A percentile compares a stretch with the other conserved stretches of the same genome.
Conservation (phyloP, 345 rosid species). For the Combretum micranthum region DNA sequence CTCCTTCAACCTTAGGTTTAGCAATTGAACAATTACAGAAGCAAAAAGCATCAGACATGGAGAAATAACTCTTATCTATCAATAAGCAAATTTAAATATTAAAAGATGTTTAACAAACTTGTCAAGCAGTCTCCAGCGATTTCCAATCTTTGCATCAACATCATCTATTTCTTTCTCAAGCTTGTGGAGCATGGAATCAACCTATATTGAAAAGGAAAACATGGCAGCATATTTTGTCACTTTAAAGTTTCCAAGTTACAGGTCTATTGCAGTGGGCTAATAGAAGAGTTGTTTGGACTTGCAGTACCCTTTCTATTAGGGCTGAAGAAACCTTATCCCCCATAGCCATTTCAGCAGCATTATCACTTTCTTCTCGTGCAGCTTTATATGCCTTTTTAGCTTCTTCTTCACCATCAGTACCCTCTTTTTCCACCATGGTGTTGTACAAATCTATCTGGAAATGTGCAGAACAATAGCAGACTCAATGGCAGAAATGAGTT, state of each 20-base stretch:
- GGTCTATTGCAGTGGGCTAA: background rate
- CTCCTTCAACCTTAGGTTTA: background rate
- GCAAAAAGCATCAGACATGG: too few species aligned
- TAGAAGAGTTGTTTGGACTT: background rate
- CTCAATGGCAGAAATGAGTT: background rate
- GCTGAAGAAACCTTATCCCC: slow-evolving; percentile 80
- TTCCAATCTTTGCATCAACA: slow-evolving; percentile 93
- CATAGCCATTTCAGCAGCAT: slow-evolving; percentile 48
- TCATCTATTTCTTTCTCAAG: slow-evolving; percentile 96
- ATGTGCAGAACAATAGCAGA: background rate
- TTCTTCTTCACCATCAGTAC: slow-evolving; percentile 67
- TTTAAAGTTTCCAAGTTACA: background rate
- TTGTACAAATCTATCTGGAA: slow-evolving; percentile 77
- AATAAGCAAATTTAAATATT: background rate
- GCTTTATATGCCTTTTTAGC: slow-evolving; percentile 83
- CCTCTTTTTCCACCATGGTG: slow-evolving; percentile 87
- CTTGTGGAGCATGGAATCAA: slow-evolving; percentile 91
- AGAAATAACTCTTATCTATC: background rate
- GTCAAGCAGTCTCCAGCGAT: slow-evolving; percentile 85
- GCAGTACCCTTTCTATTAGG: slow-evolving; percentile 61
- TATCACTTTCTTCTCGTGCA: slow-evolving; percentile 73
- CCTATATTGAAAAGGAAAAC: slow-evolving; percentile 33
- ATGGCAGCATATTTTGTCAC: background rate
- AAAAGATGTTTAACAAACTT: slow-evolving; percentile 39
- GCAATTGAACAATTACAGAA: too few species aligned